Evolutionary conservation across 1,139 yeast species (phyloP).

Genomic region (Pichia norvegensis): DNA sequence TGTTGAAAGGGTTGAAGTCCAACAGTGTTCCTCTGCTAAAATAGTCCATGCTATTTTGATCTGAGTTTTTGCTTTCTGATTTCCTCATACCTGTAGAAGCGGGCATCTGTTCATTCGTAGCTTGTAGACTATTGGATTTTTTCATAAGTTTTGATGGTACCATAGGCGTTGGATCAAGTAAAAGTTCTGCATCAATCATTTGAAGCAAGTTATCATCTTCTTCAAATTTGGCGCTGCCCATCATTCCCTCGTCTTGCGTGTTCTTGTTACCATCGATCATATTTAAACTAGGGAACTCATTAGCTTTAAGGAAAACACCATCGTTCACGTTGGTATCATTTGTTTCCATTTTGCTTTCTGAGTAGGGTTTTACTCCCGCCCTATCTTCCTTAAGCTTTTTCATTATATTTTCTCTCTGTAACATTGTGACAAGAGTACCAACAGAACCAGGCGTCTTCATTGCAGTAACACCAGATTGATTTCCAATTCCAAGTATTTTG

Average conservation of each 20-base stretch:
- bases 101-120: background rate
- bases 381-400: slow-evolving; percentile 6
- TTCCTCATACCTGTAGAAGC: slow-evolving; percentile 1
- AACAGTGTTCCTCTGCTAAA: slow-evolving; percentile 7
- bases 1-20: slow-evolving; percentile 11
- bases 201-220: slow-evolving; percentile 8
- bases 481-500: slow-evolving; percentile 10
- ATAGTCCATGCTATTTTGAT: slow-evolving; percentile 3
- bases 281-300: background rate
- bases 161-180: slow-evolving; percentile 12
- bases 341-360: background rate
- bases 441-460: slow-evolving; percentile 2
- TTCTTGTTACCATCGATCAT: background rate
- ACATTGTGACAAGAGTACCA: slow-evolving; percentile 6
- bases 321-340: background rate
- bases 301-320: background rate
- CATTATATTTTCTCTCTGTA: slow-evolving; percentile 11
- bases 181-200: slow-evolving; percentile 12
- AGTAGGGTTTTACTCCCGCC: background rate
- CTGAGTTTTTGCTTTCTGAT: slow-evolving; percentile 8
- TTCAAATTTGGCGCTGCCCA: background rate
- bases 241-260: background rate
- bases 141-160: slow-evolving; percentile 6
- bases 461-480: background rate
- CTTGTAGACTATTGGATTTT: background rate